phyloP scores from a whole-genome alignment of 73 alveolate genomes.

The Blepharisma japonicum region DNA sequence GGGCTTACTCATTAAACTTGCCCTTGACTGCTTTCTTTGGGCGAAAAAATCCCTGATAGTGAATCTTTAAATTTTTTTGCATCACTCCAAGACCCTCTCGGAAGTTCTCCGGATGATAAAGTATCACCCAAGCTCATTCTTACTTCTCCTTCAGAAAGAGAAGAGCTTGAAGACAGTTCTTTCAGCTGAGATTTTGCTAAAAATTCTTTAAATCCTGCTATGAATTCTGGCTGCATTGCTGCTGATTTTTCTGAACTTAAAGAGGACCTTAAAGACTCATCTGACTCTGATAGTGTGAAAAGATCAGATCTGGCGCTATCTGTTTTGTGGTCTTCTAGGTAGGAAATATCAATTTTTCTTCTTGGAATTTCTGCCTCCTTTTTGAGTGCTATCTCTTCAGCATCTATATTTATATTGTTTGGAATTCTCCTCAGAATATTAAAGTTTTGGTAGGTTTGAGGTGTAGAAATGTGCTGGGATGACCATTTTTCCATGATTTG shows the following conservation, averaged over 20 bases:
- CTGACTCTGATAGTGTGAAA: conserved; percentile 3
- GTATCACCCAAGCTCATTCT: background rate
- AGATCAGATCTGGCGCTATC: background rate
- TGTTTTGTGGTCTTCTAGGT: background rate
- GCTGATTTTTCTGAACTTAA: background rate
- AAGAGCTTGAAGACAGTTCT: conserved; percentile 6
- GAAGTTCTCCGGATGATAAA: background rate
- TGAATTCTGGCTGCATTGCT: background rate
- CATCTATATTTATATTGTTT: background rate
- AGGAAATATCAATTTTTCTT: background rate
- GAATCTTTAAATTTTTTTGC: no score
- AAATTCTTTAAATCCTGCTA: conserved; percentile 16
- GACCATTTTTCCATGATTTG: conserved; percentile 24
- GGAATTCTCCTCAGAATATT: background rate
- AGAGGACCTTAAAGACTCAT: background rate
- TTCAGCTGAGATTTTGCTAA: background rate
- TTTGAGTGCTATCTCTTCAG: background rate
- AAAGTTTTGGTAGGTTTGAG: background rate
- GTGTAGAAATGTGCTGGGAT: background rate
- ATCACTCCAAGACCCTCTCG: background rate
- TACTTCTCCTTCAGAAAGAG: conserved; percentile 19
- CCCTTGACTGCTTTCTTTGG: no score
- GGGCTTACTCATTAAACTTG: no score
- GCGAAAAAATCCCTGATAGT: no score
- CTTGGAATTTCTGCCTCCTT: background rate